Conservation (phyloP, 164 flowering plant genomes). For the Berberis thunbergii region DNA sequence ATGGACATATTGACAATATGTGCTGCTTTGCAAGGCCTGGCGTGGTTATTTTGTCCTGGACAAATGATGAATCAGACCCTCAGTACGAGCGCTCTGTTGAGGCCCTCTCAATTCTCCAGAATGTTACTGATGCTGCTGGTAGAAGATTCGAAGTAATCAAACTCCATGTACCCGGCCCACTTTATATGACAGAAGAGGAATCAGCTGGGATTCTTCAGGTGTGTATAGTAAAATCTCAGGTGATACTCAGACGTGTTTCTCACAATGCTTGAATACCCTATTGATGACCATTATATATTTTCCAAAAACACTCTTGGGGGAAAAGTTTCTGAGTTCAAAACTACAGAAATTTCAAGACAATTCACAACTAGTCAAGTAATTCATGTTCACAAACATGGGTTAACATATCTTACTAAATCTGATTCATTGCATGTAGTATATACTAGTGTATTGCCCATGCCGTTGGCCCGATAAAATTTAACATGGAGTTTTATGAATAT, state of each 20-base stretch:
- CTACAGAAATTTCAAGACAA: too few species aligned
- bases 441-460: too few species aligned
- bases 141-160: constrained; percentile 67
- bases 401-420: too few species aligned
- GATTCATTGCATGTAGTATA: too few species aligned
- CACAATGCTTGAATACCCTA: too few species aligned
- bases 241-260: neutral
- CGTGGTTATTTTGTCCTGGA: constrained; percentile 86
- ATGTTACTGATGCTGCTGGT: constrained; percentile 70
- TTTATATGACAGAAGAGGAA: constrained; percentile 84
- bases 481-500: too few species aligned
- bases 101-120: constrained; percentile 64
- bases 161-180: constrained; percentile 84
- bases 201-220: constrained; percentile 64
- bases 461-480: too few species aligned
- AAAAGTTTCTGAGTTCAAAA: too few species aligned
- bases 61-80: constrained; percentile 79
- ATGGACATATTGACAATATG: constrained; percentile 96
- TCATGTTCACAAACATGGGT: too few species aligned
- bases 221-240: neutral
- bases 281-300: too few species aligned
- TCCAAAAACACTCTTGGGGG: too few species aligned
- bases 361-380: too few species aligned
- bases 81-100: constrained; percentile 71
- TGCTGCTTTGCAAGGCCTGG: constrained; percentile 97